Evolutionary conservation across 2,329 filamentous ascomycete species (phyloP), one percentile per base, ranked within the genome.

Genomic region (Gaeumannomyces tritici): DNA sequence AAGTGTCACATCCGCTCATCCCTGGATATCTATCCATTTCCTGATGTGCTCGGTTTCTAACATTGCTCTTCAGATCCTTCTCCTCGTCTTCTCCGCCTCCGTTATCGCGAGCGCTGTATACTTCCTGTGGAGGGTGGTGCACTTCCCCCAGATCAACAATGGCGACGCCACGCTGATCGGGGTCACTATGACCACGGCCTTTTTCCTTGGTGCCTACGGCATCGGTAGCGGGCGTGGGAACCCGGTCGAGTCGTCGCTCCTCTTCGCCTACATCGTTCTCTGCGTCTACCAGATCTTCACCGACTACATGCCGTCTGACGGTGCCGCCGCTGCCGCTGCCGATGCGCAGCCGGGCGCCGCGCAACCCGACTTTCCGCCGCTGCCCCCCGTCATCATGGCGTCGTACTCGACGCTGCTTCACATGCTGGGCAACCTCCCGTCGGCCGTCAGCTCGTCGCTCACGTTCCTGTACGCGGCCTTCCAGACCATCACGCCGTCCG

Each of bases 271-370:
- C 75, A 86, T 97, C 65, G 95, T 96, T n/a, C 87, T 99, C 65
- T 98, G 93, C 79, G 90, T 98, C 71, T 99, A 98, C 77, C 95
- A 99, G 75, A 98, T 98, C 74, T 98, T 98, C 75, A 99, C 95
- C 70, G 95, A 99, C 76, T 98, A 98, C 76, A 86, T 93, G 68
- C 92, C 95, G 3, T 93, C 90, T 11, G 63, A 66, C 27, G 63
- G 64, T 5, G 75, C 83, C 24, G 86, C 83, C n/a, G 79, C 83
- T 31, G 78, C 82, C 33, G 78, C 82, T 35, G 82, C 85, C 33
- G 77, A 79, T 3, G 75, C 80, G 4, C 81, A 81, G 58, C 76
- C 77, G 64, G 75, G 77, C 3, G 74, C 76, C 2, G 71, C 57
- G n/a, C 51, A 56, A n/a, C 87, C 90, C n/a, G 93, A 96, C 29